A percentile compares a stretch with the other conserved stretches of the same genome.
Evolutionary conservation across 2,329 filamentous ascomycete genomes (phyloP).

Genomic region (Geosmithia flava): DNA sequence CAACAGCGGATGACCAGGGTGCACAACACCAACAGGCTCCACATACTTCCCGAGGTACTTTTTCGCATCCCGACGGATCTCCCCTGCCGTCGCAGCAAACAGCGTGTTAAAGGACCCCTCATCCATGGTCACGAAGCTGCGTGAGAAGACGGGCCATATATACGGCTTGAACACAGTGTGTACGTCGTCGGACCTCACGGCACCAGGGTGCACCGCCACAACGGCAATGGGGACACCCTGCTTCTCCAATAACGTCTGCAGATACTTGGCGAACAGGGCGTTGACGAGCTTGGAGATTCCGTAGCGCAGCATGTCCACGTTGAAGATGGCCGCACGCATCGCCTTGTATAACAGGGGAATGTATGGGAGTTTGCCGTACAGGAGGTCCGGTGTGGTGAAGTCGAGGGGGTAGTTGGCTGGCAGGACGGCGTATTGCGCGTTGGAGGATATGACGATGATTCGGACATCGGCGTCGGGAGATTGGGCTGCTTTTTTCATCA

Average conservation of each 20-base stretch:
- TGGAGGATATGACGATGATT: neutral
- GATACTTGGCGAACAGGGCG: conserved; percentile 9
- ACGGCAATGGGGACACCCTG: conserved; percentile 6
- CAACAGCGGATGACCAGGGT: conserved; percentile 4
- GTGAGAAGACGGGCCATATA: neutral
- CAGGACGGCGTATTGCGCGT: neutral
- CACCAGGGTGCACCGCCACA: conserved; percentile 8
- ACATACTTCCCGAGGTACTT: conserved; percentile 9
- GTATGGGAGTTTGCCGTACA: conserved; percentile 3
- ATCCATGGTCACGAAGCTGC: conserved; percentile 4
- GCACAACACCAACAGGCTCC: conserved; percentile 5
- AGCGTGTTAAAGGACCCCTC: conserved; percentile 7
- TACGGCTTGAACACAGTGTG: conserved; percentile 3
- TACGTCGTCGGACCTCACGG: conserved; percentile 1
- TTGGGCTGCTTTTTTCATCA: conserved; percentile 1
- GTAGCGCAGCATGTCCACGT: conserved; percentile 11
- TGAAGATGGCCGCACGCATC: conserved; percentile 4
- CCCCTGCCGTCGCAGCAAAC: conserved; percentile 8
- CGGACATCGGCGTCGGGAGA: neutral
- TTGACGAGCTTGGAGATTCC: conserved; percentile 10
- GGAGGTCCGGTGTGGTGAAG: conserved; percentile 6
- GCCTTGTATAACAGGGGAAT: conserved; percentile 7
- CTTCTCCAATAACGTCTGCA: conserved; percentile 8
- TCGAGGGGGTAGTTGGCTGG: conserved; percentile 3
- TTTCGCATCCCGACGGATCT: conserved; percentile 3